Percentiles rank a stretch among this genome's conserved stretches.
Conservation (phyloP, 2,329 filamentous ascomycete species). For the Zymoseptoria passerinii region DNA sequence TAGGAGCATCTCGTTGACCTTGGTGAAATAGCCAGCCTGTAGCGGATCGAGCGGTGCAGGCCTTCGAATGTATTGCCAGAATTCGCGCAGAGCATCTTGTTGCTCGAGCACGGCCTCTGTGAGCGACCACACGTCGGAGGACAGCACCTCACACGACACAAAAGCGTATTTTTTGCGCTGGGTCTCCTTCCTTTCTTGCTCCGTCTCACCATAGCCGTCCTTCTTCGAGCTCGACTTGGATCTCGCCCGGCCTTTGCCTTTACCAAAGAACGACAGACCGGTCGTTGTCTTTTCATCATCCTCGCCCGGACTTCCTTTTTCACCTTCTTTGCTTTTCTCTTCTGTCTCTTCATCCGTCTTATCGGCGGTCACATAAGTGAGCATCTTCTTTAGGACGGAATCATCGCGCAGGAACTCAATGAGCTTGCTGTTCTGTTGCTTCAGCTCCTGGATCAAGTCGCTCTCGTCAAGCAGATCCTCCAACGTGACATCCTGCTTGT, state of each 20-base stretch:
- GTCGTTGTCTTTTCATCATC: conserved; percentile 39
- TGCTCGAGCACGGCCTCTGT: conserved; percentile 87
- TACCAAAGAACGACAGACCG: conserved; percentile 39
- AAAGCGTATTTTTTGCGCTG: conserved; percentile 90
- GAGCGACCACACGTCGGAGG: conserved; percentile 95
- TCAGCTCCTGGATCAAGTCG: conserved; percentile 93
- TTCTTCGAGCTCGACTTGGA: conserved; percentile 36
- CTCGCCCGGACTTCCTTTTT: conserved; percentile 44
- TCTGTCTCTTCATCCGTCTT: conserved; percentile 43
- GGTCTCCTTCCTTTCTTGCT: conserved; percentile 73
- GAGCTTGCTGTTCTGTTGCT: conserved; percentile 95
- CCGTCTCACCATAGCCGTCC: conserved; percentile 36
- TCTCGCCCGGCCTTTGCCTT: conserved; percentile 35
- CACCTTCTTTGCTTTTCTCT: conserved; percentile 23
- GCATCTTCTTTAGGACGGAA: conserved; percentile 69
- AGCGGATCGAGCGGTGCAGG: conserved; percentile 82
- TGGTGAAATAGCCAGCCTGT: conserved; percentile 96
- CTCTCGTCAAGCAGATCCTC: conserved; percentile 95
- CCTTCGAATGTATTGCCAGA: conserved; percentile 83
- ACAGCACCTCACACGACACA: conserved; percentile 84
- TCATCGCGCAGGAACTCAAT: conserved; percentile 92
- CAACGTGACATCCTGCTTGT: conserved; percentile 87
- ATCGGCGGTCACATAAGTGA: conserved; percentile 85
- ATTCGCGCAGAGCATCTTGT: conserved; percentile 65
- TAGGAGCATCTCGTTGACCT: conserved; percentile 94